Percentiles rank a stretch among this genome's conserved stretches.
Conservation (phyloP, 306 rosid species). For the Vachellia pachyceras region DNA sequence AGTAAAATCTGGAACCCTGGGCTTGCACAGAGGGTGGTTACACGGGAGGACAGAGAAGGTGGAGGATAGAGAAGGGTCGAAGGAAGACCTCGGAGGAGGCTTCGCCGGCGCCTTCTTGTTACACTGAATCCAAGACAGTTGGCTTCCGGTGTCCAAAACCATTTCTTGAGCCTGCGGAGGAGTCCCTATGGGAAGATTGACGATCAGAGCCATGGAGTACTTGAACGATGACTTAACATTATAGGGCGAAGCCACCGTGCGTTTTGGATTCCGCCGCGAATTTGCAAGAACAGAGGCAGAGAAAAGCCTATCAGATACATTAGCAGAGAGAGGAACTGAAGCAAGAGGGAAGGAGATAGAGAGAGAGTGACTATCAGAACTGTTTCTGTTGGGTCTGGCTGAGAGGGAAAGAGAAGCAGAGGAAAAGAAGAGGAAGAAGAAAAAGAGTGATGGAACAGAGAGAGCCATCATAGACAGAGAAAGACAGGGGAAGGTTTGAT, state of each 20-base stretch:
- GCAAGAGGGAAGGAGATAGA: constrained; percentile 67
- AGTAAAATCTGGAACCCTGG: constrained; percentile 85
- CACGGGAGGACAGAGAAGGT: constrained; percentile 81
- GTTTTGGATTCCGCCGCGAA: constrained; percentile 20
- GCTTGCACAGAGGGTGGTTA: constrained; percentile 77
- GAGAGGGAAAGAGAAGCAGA: constrained; percentile 27
- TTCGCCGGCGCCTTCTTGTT: constrained; percentile 42
- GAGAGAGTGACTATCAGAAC: constrained; percentile 24
- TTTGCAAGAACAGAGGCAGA: constrained; percentile 34
- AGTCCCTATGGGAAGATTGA: constrained; percentile 84
- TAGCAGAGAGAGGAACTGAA: constrained; percentile 30
- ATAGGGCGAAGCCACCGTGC: constrained; percentile 34
- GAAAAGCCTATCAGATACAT: constrained; percentile 15
- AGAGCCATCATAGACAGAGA: constrained; percentile 46
- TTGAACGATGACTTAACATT: constrained; percentile 60
- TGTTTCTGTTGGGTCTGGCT: constrained; percentile 9
- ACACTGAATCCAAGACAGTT: constrained; percentile 94
- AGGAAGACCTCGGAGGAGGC: constrained; percentile 53
- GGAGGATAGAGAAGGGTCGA: constrained; percentile 86
- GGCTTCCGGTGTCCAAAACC: constrained; percentile 96
- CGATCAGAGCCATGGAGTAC: constrained; percentile 75
- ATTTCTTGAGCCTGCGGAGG: constrained; percentile 87
- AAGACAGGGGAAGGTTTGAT: background rate
- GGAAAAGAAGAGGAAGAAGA: constrained; percentile 26
- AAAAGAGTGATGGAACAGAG: constrained; percentile 24